Evolutionary conservation across 1,284 basidiomycete species (phyloP), one percentile per base, ranked within the genome.

Genomic region (Trametes versicolor): DNA sequence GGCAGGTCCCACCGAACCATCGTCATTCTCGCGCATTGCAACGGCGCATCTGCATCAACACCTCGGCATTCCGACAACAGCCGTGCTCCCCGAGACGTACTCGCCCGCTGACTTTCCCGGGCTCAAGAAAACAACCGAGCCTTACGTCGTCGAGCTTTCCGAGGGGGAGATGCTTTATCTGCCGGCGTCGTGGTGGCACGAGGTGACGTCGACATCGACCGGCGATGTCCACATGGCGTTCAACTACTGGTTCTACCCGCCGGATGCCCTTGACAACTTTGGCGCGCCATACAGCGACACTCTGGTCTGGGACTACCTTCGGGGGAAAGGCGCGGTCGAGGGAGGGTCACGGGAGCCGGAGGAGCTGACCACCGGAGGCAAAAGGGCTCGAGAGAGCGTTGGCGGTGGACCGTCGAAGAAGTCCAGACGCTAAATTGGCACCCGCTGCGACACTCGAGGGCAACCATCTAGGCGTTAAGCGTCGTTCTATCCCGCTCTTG

Each of bases 211-310:
- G 21, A 73, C 72, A 5, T 75, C 76, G 13, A 41, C 63, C 9
- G 53, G 27, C 17, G 59, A 57, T 10, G 67, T 78, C 23, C 76
- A 77, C 50, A 78, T 78, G 76, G 76, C 76, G 37, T 75, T 78
- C 70, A 78, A 78, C 67, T 78, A 77, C 64, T 78, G 76, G 76
- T 77, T 78, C 70, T 78, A 78, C 48, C 76, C 76, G 12, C 76
- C 76, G 12, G 72, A 74, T 47, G 67, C 70, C n/a, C 67, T 72
- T 36, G 72, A 73, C 7, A 67, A 29, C 48, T 77, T 74, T 61
- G 74, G 74, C 15, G 63, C 71, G 54, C 76, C 76, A 32, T 77
- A 76, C 52, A 67, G 64, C 49, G 76, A 77, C 60, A 62, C 68
- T 51, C 56, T 74, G 7, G 72, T 76, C 1, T 77, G 76, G 76